Base-by-base conservation (phyloP, 805 yeast species). In the Candida namnaoensis region DNA sequence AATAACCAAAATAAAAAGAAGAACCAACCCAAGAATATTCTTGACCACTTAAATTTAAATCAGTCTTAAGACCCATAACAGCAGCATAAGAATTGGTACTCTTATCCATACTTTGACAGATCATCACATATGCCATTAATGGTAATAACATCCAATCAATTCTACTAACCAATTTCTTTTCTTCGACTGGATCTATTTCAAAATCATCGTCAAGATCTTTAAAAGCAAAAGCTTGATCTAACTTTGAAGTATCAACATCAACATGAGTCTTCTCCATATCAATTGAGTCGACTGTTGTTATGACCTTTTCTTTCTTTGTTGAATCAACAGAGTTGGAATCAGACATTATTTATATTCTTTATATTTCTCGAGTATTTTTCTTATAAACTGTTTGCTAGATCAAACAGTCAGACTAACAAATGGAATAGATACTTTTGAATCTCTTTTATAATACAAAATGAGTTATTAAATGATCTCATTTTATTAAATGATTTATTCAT, bases 91-190 rank as follows among this genome's bases (percentile, higher is more conserved):
- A 54, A 39, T 58, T 60, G 2, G 67, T 47, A 30, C 57, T 47
- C 43, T 66, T 66, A 47, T 64, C 71, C 69, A 65, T 62, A 42
- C 58, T 53, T 46, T 64, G 69, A n/a, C n/a, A n/a, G n/a, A n/a
- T n/a, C n/a, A n/a, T n/a, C n/a, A n/a, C n/a, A 28, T 51, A 49
- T 19, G 63, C 52, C 53, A 57, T 60, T 23, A 66, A 37, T 5
- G 74, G 71, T 46, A 64, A 43, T 12, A 68, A 42, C 42, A 40
- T 54, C 36, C 47, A 41, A 48, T 68, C 72, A 38, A 64, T 59
- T 39, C 66, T 68, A 25, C 67, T 46, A 14, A 65, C 47, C 33
- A 65, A 47, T 38, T 51, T 50, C 32, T 54, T 49, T 9, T 38
- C 39, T 3, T 7, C 14, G 13, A 27, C 30, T 13, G 39, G 39